phyloP scores from a whole-genome alignment of 2,329 filamentous ascomycete genomes.

The Colletotrichum tropicicola region DNA sequence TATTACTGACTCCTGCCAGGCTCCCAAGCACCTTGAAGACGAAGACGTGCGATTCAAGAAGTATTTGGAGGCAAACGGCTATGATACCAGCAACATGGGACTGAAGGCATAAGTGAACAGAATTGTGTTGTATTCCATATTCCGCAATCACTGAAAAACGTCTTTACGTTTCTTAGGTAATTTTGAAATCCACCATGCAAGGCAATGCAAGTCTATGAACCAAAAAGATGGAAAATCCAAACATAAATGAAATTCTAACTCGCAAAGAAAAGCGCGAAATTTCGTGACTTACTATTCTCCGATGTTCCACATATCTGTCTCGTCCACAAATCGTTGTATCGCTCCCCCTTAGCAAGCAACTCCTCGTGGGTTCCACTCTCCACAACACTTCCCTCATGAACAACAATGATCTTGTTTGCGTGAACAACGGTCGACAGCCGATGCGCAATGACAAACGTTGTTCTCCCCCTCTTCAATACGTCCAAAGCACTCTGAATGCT shows the following conservation, averaged over 20 bases:
- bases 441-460: slow-evolving; percentile 23
- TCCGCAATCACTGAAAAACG: too few relatives aligned
- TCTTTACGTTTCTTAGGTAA: too few relatives aligned
- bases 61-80: slow-evolving; percentile 32
- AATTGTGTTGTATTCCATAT: too few relatives aligned
- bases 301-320: slow-evolving; percentile 45
- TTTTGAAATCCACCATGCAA: too few relatives aligned
- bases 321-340: slow-evolving; percentile 61
- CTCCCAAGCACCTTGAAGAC: slow-evolving; percentile 33
- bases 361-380: slow-evolving; percentile 35
- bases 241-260: neutral
- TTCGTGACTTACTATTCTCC: neutral
- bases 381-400: neutral
- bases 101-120: slow-evolving; percentile 27
- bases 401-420: slow-evolving; percentile 6
- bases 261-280: too few relatives aligned
- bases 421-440: slow-evolving; percentile 16
- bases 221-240: neutral
- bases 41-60: slow-evolving; percentile 33
- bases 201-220: too few relatives aligned
- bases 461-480: slow-evolving; percentile 57
- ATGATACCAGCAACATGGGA: slow-evolving; percentile 33
- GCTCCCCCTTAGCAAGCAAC: slow-evolving; percentile 55
- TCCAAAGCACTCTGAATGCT: slow-evolving; percentile 69
- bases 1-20: neutral